These are phyloP conservation scores for Pseudonitzschia delicatissima DNA, from an alignment of 108 stramenopile species.

Conservation along the genomic window DNA sequence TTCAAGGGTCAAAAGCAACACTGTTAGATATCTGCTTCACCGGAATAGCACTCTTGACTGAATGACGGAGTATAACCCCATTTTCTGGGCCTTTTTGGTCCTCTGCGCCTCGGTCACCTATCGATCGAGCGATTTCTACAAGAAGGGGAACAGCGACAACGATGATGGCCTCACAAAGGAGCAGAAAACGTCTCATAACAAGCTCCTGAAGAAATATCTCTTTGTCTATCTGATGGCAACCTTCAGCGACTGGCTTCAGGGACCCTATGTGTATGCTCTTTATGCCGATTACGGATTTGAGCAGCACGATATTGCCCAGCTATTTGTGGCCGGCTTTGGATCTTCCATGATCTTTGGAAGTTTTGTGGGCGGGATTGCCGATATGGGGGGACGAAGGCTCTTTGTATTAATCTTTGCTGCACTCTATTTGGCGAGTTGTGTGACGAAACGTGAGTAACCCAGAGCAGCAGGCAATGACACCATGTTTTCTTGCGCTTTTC, in stretches of 20 bases:
- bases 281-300: slow-evolving; percentile 90
- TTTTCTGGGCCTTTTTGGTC: slow-evolving; percentile 59
- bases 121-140: slow-evolving; percentile 63
- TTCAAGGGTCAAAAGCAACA: too few relatives aligned
- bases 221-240: slow-evolving; percentile 89
- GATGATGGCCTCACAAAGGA: slow-evolving; percentile 15
- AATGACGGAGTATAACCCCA: slow-evolving; percentile 68
- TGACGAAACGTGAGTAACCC: slow-evolving; percentile 86
- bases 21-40: too few relatives aligned
- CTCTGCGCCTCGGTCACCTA: slow-evolving; percentile 70
- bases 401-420: slow-evolving; percentile 89
- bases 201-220: slow-evolving; percentile 70
- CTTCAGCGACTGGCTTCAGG: slow-evolving; percentile 97
- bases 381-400: slow-evolving; percentile 74
- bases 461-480: neutral
- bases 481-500: neutral
- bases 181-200: slow-evolving; percentile 27
- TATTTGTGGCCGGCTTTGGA: slow-evolving; percentile 90
- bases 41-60: too few relatives aligned
- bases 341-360: slow-evolving; percentile 69
- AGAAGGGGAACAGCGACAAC: neutral
- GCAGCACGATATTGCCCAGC: slow-evolving; percentile 84
- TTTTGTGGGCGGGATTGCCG: slow-evolving; percentile 62
- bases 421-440: slow-evolving; percentile 79
- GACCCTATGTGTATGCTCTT: slow-evolving; percentile 97